phyloP scores from a whole-genome alignment of 2,329 filamentous ascomycete genomes.

The Hymenoscyphus infarciens region DNA sequence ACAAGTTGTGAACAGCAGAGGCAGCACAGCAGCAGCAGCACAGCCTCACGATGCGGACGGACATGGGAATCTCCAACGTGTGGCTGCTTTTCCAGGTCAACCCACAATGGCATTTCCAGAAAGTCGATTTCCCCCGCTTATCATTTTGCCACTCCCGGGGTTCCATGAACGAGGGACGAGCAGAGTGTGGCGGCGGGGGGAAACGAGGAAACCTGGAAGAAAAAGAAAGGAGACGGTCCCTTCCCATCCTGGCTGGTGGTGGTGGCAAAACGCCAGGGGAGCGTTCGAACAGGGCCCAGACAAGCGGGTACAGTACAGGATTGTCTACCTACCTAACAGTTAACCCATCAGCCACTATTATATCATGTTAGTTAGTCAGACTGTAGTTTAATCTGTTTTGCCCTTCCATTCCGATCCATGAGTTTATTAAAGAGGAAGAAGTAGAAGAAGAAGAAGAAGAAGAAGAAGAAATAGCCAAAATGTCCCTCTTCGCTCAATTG shows the following conservation, averaged over 20 bases:
- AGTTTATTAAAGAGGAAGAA: too few species aligned
- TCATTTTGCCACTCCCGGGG: background rate
- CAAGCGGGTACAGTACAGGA: background rate
- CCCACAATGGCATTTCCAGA: constrained; percentile 14
- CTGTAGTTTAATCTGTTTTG: background rate
- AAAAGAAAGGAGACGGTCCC: background rate
- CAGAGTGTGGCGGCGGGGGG: background rate
- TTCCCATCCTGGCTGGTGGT: background rate
- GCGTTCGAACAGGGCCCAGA: background rate
- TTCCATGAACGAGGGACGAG: background rate
- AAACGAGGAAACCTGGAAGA: background rate
- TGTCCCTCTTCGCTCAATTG: background rate
- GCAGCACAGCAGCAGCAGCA: constrained; percentile 2
- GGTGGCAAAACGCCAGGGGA: constrained; percentile 1
- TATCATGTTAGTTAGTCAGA: too few species aligned
- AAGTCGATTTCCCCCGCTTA: constrained; percentile 11
- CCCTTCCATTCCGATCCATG: background rate
- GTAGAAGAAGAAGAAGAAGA: too few species aligned
- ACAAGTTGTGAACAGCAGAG: background rate
- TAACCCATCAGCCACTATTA: too few species aligned
- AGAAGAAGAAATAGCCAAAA: background rate
- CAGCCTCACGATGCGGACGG: background rate
- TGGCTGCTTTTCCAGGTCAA: constrained; percentile 8
- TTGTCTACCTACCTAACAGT: too few species aligned
- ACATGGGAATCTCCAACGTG: constrained; percentile 12